Base-by-base conservation (phyloP, 306 rosid genomes). In the Parietaria judaica region DNA sequence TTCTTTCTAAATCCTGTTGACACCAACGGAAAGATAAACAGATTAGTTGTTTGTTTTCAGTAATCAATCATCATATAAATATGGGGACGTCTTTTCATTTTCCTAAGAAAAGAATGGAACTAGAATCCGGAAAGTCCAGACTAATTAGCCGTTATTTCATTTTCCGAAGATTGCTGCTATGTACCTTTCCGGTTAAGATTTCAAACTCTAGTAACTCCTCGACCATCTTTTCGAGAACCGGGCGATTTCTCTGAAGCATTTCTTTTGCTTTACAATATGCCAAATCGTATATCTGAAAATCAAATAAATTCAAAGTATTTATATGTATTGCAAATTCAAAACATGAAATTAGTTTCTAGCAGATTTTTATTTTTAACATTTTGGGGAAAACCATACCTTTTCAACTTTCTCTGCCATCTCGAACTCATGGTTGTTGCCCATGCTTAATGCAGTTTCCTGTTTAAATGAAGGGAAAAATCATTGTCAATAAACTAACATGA, bases 361-460 rank as follows among this genome's bases (percentile, higher is more conserved):
- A n/a, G 2, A 38, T 43, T 64, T 64, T 63, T 39, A 17, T 13
- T 63, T n/a, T 3, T 50, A 34, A 61, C 53, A 46, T 34, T 44
- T 14, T 15, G 6, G 15, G 6, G 5, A 7, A 15, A 5, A 9
- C 23, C 1, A 10, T 11, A 80, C 98, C 94, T 88, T 84, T 65
- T 92, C 90, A 67, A 92, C 90, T 82, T 88, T 92, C 63, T 85
- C 71, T 37, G 96, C 96, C 78, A 92, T 78, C 72, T 77, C 98
- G 75, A 73, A 82, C 74, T 88, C 98, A 66, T 88, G 81, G 55
- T 72, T 84, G 73, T 80, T 84, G 17, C 96, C 98, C 98, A 92
- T 88, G 76, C 98, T 92, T 70, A 86, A 76, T 46, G 85, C 78
- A n/a, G 86, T 61, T 51, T 71, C 87, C 96, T 92, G 67, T 35